Base-by-base conservation (phyloP, 768 basidiomycete genomes). In the Nevesoporus exiguus region DNA sequence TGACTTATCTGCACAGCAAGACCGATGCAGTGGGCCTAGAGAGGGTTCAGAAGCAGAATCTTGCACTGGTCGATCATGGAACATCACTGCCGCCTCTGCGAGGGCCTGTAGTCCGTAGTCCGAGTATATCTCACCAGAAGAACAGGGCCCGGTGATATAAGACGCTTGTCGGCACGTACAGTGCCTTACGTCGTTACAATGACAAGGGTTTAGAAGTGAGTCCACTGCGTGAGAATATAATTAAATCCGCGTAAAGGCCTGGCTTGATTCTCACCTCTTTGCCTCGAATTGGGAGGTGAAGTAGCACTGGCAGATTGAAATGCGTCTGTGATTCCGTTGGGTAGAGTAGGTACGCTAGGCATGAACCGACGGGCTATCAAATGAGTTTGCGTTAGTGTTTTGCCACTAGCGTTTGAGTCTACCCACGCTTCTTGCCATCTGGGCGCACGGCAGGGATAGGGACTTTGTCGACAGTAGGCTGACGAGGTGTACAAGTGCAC, bases 321-420 rank as follows among this genome's bases (percentile, higher is more conserved):
- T 43, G 76, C 76, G 68, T 88, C 87, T 52, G 78, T 80, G 27
- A 90, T 73, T 33, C 88, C 88, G 58, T 90, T 89, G 10, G 88
- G 88, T 36, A 90, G 68, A 1, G 88, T 79, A 13, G 88, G 88
- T 3, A 77, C 74, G 29, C 86, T 84, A 8, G 86, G 87, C 60
- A 88, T 83, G 65, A 81, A 89, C 58, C 87, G 77, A 60, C 77
- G 79, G 25, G 82, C 87, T 88, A 61, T 19, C 24, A n/a, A n/a
- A 39, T 21, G 15, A 13, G 27, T 52, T 33, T 10, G 15, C n/a
- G 47, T 51, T 24, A 49, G 68, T 68, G 51, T 72, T 58, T 37
- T 27, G n/a, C 29, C 15, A 31, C 9, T 36, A 34, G 29, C 0
- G 17, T n/a, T 13, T 19, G 3, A 49, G 29, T 19, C 10, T 21